phyloP scores from a whole-genome alignment of 805 yeast genomes.

The Metschnikowia rubicola region DNA sequence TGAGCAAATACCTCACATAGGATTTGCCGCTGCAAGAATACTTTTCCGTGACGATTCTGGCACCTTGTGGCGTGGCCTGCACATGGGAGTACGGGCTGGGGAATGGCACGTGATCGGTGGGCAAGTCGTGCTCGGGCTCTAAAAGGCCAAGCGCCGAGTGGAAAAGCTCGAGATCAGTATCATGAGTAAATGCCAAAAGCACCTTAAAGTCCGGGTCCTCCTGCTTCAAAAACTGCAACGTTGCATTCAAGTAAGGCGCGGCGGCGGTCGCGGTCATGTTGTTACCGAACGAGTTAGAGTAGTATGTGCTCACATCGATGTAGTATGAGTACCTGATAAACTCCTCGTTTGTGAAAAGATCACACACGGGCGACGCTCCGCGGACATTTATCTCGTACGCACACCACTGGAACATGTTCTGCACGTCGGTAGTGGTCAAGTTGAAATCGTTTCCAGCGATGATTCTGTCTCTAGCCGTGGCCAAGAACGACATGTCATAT shows the following conservation, averaged over 20 bases:
- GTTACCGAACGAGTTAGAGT: slow-evolving; percentile 62
- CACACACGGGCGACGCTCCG: slow-evolving; percentile 67
- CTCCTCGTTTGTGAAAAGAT: slow-evolving; percentile 64
- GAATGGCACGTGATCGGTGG: slow-evolving; percentile 46
- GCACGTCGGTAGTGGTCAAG: slow-evolving; percentile 51
- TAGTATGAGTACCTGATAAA: slow-evolving; percentile 60
- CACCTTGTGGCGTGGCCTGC: slow-evolving; percentile 39
- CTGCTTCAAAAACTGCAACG: slow-evolving; percentile 47
- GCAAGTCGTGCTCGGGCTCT: slow-evolving; percentile 40
- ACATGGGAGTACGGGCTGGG: slow-evolving; percentile 44
- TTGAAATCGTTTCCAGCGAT: slow-evolving; percentile 50
- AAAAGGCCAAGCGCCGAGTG: slow-evolving; percentile 63
- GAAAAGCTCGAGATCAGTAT: slow-evolving; percentile 59
- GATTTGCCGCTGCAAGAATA: slow-evolving; percentile 27
- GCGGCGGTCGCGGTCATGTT: slow-evolving; percentile 58
- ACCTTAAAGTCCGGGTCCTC: slow-evolving; percentile 45
- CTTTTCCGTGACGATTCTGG: slow-evolving; percentile 38
- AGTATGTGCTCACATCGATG: slow-evolving; percentile 57
- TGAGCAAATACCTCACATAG: slow-evolving; percentile 37
- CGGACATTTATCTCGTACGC: slow-evolving; percentile 71
- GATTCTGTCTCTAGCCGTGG: slow-evolving; percentile 55
- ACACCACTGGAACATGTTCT: slow-evolving; percentile 56
- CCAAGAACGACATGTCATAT: slow-evolving; percentile 44
- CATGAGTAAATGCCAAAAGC: slow-evolving; percentile 74
- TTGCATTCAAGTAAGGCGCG: slow-evolving; percentile 48